phyloP scores from a whole-genome alignment of 495 filamentous ascomycete species.

The Apodospora peruviana region DNA sequence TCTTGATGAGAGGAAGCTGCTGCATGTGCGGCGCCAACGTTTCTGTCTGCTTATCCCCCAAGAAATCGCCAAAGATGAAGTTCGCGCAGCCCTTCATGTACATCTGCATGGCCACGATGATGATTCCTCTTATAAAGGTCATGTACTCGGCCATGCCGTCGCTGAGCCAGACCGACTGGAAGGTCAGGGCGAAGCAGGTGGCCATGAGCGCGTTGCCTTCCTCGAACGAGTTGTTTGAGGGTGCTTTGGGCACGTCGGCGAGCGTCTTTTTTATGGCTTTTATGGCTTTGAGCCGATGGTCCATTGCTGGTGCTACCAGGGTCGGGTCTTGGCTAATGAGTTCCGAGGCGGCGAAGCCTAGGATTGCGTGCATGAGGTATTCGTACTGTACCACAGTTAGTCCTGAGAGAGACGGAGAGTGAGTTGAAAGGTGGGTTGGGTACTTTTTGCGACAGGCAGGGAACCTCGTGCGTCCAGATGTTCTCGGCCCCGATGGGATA shows the following conservation, averaged over 20 bases:
- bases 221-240: slow-evolving; percentile 20
- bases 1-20: slow-evolving; percentile 25
- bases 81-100: slow-evolving; percentile 31
- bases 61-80: slow-evolving; percentile 42
- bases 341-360: slow-evolving; percentile 53
- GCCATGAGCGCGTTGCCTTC: slow-evolving; percentile 49
- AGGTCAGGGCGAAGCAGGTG: slow-evolving; percentile 54
- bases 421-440: slow-evolving; percentile 3
- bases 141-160: slow-evolving; percentile 59
- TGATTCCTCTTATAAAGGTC: slow-evolving; percentile 55
- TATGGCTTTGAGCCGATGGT: slow-evolving; percentile 53
- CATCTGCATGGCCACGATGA: slow-evolving; percentile 49
- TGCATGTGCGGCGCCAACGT: slow-evolving; percentile 30
- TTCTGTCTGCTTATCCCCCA: slow-evolving; percentile 23
- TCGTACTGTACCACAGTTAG: slow-evolving; percentile 31
- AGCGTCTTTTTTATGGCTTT: slow-evolving; percentile 46
- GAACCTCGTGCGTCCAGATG: slow-evolving; percentile 54
- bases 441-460: slow-evolving; percentile 52
- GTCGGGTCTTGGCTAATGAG: slow-evolving; percentile 29
- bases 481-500: slow-evolving; percentile 53
- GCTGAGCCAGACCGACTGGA: slow-evolving; percentile 53
- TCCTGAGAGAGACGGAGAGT: background rate
- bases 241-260: slow-evolving; percentile 11
- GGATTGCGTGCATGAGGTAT: slow-evolving; percentile 55
- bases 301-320: slow-evolving; percentile 37